Conservation (phyloP, 1,284 basidiomycete genomes). For the Ustanciosporium gigantosporum region DNA sequence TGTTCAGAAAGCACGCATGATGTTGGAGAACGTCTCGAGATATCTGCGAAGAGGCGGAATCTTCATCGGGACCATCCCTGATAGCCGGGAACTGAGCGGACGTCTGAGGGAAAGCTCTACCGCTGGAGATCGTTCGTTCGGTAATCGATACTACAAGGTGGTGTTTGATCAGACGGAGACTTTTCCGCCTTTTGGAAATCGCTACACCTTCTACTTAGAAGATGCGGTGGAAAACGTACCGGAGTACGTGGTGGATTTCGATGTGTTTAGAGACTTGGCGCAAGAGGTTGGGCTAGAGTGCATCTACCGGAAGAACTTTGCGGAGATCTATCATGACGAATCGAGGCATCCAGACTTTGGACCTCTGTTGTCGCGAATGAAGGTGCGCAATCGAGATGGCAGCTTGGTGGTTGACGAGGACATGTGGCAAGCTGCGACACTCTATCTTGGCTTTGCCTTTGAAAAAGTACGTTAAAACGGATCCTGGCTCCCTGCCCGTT, state of each 20-base stretch:
- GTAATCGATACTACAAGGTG: slow-evolving; percentile 86
- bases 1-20: slow-evolving; percentile 78
- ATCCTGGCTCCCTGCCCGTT: no score
- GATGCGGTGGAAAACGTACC: slow-evolving; percentile 92
- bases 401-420: slow-evolving; percentile 39
- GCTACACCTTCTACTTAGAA: slow-evolving; percentile 87
- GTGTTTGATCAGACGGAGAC: slow-evolving; percentile 70
- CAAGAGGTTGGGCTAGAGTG: slow-evolving; percentile 76
- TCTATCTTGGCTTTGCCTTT: slow-evolving; percentile 57
- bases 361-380: slow-evolving; percentile 42
- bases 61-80: slow-evolving; percentile 90
- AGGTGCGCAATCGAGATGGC: slow-evolving; percentile 33
- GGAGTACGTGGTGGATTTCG: slow-evolving; percentile 94
- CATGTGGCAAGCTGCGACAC: slow-evolving; percentile 54
- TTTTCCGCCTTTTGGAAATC: slow-evolving; percentile 74
- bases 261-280: slow-evolving; percentile 82
- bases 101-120: slow-evolving; percentile 70
- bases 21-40: slow-evolving; percentile 87
- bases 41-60: slow-evolving; percentile 81
- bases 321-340: slow-evolving; percentile 48
- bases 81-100: slow-evolving; percentile 73
- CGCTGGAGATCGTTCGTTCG: slow-evolving; percentile 72
- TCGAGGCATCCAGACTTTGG: slow-evolving; percentile 20
- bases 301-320: slow-evolving; percentile 81
- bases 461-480: no score